Evolutionary conservation across 2,329 filamentous ascomycete species (phyloP).

Genomic region (Whalleya microplaca): DNA sequence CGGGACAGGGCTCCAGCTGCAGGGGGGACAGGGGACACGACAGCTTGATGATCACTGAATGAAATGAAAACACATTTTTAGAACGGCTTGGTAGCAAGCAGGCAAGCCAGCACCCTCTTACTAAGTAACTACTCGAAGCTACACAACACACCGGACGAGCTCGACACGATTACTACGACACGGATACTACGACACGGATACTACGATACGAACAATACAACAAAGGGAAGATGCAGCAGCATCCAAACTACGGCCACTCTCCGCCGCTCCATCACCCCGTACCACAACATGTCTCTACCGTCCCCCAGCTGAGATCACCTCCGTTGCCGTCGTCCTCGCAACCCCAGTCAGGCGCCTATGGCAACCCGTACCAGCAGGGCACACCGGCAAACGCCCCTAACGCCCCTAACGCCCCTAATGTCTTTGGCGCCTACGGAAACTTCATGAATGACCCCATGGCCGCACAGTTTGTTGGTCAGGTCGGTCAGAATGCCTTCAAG

Average conservation of each 20-base stretch:
- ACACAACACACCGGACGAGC: not conserved
- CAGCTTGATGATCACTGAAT: constrained; percentile 5
- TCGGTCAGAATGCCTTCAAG: constrained; percentile 88
- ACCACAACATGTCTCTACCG: constrained; percentile 96
- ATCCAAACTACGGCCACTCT: constrained; percentile 77
- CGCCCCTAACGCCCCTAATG: constrained; percentile 49
- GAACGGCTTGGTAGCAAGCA: constrained; percentile 7
- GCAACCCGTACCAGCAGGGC: constrained; percentile 75
- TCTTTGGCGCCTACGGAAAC: constrained; percentile 77
- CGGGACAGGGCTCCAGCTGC: constrained; percentile 3
- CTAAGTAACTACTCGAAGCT: not conserved
- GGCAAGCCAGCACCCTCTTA: not conserved
- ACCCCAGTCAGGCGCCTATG: constrained; percentile 68
- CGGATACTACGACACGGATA: not conserved
- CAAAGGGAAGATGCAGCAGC: constrained; percentile 73
- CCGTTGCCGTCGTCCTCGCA: constrained; percentile 75
- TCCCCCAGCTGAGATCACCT: constrained; percentile 94
- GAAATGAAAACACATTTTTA: constrained; percentile 27
- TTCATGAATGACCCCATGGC: constrained; percentile 92
- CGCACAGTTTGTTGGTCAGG: constrained; percentile 91
- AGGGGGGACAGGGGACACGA: not conserved
- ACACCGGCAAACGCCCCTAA: constrained; percentile 36
- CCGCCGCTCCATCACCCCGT: constrained; percentile 96
- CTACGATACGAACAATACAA: not conserved
- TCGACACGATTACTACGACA: not conserved